A percentile compares a stretch with the other conserved stretches of the same genome.
phyloP scores from a whole-genome alignment of 1,139 yeast genomes.

The Yamadazyma sp. region DNA sequence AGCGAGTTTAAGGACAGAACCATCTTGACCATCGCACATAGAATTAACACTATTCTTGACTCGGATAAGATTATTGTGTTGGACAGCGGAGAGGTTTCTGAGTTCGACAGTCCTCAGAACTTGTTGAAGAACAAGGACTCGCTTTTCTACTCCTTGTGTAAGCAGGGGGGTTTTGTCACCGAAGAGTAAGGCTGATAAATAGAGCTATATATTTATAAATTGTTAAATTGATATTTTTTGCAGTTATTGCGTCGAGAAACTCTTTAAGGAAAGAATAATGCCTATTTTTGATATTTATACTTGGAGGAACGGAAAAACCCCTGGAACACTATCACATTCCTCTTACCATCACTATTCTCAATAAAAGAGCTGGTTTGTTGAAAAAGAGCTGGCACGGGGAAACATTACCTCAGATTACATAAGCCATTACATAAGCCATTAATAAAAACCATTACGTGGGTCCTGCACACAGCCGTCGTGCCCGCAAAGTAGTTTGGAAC shows the following conservation, averaged over 20 bases:
- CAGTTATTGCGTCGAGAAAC: too few species aligned
- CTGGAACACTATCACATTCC: too few species aligned
- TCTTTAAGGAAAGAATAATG: too few species aligned
- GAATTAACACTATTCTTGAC: slow-evolving; percentile 90
- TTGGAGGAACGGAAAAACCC: too few species aligned
- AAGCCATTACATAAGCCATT: too few species aligned
- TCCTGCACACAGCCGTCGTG: neutral
- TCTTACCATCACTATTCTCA: too few species aligned
- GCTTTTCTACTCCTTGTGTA: slow-evolving; percentile 73
- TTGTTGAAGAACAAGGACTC: slow-evolving; percentile 68
- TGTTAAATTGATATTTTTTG: neutral
- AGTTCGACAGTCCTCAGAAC: slow-evolving; percentile 77
- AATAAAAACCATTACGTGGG: too few species aligned
- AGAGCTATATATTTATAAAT: neutral
- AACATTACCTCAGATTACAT: neutral
- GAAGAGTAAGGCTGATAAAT: neutral
- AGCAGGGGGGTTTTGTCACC: slow-evolving; percentile 34
- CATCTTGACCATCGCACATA: slow-evolving; percentile 90
- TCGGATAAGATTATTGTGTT: slow-evolving; percentile 86
- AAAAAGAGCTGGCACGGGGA: too few species aligned
- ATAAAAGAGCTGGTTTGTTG: too few species aligned
- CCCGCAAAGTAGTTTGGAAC: neutral
- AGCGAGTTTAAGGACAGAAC: slow-evolving; percentile 84
- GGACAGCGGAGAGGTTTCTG: slow-evolving; percentile 82
- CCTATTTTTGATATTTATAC: too few species aligned